These are phyloP conservation scores for Eremothecium cymbalariae DNA, from an alignment of 1,139 yeast species.

Conservation along the genomic window DNA sequence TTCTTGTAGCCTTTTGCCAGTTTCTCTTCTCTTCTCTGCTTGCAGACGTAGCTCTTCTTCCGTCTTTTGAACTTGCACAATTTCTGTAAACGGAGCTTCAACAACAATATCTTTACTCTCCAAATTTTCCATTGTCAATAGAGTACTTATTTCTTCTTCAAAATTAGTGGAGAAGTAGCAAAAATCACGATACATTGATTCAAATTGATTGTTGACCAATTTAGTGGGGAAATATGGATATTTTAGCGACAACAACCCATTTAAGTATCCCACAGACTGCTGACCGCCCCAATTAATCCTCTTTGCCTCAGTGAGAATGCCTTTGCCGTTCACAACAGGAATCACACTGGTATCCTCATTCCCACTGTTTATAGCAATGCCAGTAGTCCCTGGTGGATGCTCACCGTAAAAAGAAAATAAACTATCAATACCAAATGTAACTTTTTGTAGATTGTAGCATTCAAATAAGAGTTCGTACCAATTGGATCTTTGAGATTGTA, in stretches of 20 bases:
- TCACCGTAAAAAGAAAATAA: constrained; percentile 64
- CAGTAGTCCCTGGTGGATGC: constrained; percentile 39
- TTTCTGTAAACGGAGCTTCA: constrained; percentile 73
- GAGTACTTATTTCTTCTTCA: constrained; percentile 49
- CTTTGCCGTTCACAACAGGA: constrained; percentile 66
- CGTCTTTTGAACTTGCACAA: constrained; percentile 59
- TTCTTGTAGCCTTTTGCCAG: constrained; percentile 82
- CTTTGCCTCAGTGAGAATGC: constrained; percentile 60
- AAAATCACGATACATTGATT: constrained; percentile 60
- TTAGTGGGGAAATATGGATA: constrained; percentile 88
- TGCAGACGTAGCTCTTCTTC: constrained; percentile 76
- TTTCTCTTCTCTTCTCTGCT: constrained; percentile 74
- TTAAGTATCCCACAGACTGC: constrained; percentile 57
- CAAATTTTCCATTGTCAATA: constrained; percentile 54
- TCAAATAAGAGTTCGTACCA: constrained; percentile 81
- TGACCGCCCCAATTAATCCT: constrained; percentile 92
- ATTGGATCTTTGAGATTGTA: constrained; percentile 58
- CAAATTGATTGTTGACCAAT: constrained; percentile 54
- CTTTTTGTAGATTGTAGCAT: constrained; percentile 62
- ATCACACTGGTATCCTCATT: constrained; percentile 75
- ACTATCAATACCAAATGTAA: constrained; percentile 74
- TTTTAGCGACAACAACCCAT: constrained; percentile 60
- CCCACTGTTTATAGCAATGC: constrained; percentile 75
- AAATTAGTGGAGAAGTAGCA: constrained; percentile 73
- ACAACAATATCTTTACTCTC: constrained; percentile 63